Evolutionary conservation across 768 basidiomycete species (phyloP).

Genomic region (Infundibulicybe gibba): DNA sequence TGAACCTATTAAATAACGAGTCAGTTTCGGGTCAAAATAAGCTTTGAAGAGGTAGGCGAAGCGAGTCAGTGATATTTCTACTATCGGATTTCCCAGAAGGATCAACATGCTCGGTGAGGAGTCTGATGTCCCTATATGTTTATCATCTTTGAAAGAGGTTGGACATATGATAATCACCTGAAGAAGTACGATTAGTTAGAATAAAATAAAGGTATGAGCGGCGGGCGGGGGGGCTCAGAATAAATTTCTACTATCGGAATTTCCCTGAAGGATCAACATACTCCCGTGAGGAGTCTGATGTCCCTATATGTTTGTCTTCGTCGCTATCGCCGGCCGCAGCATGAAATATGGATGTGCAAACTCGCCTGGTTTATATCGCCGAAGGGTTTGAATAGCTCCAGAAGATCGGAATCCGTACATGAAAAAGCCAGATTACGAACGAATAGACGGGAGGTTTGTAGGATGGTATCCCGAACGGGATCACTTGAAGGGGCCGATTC

Average conservation of each 20-base stretch:
- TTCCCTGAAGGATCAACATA: constrained; percentile 27
- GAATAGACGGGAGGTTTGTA: constrained; percentile 79
- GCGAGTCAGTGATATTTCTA: constrained; percentile 38
- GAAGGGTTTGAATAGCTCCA: constrained; percentile 58
- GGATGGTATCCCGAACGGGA: constrained; percentile 48
- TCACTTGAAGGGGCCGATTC: constrained; percentile 23
- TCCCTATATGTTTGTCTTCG: constrained; percentile 55
- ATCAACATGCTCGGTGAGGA: constrained; percentile 31
- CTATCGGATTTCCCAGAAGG: constrained; percentile 34
- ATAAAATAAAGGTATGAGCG: constrained; percentile 6
- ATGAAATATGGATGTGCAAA: not conserved
- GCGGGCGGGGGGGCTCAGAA: not conserved
- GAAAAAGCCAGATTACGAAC: constrained; percentile 93
- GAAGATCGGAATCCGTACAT: constrained; percentile 70
- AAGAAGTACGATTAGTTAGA: not conserved
- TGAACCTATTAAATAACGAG: constrained; percentile 33
- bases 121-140: constrained; percentile 59
- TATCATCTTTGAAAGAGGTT: constrained; percentile 33
- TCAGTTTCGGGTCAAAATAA: constrained; percentile 5
- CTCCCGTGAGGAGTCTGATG: constrained; percentile 44
- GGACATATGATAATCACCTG: not conserved
- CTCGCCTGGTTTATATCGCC: constrained; percentile 79
- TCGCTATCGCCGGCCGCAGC: not conserved
- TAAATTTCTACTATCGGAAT: constrained; percentile 49
- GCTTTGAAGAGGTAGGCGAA: not conserved